Conservation (phyloP, 768 basidiomycete species). For the Kwoniella bestiolae region DNA sequence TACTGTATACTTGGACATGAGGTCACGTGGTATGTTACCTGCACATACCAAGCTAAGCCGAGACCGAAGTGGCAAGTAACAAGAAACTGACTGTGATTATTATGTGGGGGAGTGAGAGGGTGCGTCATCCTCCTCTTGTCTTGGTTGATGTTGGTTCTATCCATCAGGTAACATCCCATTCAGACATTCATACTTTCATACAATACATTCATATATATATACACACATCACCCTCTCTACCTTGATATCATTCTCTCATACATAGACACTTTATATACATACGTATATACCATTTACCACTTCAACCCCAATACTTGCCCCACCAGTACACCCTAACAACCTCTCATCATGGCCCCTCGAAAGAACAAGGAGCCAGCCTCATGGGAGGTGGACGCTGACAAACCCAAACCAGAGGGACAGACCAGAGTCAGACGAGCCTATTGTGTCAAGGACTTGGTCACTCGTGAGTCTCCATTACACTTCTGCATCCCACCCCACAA, state of each 20-base stretch:
- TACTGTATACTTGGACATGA: too few species aligned
- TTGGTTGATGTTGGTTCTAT: too few species aligned
- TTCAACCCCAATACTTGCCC: too few species aligned
- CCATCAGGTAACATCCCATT: too few species aligned
- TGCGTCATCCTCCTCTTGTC: too few species aligned
- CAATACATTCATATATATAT: too few species aligned
- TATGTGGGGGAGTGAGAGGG: neutral
- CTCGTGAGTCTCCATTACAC: conserved; percentile 49
- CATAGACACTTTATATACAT: too few species aligned
- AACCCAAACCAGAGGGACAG: conserved; percentile 54
- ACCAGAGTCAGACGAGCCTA: conserved; percentile 53
- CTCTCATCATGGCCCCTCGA: conserved; percentile 55
- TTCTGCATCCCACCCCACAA: neutral
- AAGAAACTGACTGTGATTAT: neutral
- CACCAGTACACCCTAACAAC: too few species aligned
- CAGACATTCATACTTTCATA: too few species aligned
- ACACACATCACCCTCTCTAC: too few species aligned
- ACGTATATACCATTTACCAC: neutral
- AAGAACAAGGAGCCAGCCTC: conserved; percentile 54
- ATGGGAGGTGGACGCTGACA: conserved; percentile 56
- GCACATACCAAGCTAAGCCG: neutral
- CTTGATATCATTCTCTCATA: too few species aligned
- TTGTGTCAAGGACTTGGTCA: conserved; percentile 53
- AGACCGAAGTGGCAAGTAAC: neutral
- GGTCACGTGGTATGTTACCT: neutral